Conservation (phyloP, 495 filamentous ascomycete genomes). For the Acidiella bohemica region DNA sequence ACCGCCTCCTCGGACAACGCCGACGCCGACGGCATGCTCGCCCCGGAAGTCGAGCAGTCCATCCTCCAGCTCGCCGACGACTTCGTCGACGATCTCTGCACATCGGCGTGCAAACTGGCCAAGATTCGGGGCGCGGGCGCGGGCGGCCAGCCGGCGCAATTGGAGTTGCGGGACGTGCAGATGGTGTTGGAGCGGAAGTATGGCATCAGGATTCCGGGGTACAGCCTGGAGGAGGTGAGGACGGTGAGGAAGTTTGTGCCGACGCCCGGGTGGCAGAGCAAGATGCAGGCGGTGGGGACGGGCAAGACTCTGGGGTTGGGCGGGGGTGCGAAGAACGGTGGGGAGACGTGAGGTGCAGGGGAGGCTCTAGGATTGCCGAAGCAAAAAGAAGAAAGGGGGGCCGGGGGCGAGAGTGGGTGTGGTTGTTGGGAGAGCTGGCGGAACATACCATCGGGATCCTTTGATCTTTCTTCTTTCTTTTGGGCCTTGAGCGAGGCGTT, state of each 20-base stretch:
- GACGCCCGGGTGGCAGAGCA: conserved; percentile 72
- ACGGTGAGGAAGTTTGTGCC: conserved; percentile 88
- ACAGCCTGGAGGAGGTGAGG: conserved; percentile 81
- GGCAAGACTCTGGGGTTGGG: conserved; percentile 48
- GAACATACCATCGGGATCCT: no score
- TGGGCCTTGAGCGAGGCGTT: no score
- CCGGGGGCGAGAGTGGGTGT: no score
- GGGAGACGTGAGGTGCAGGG: conserved; percentile 5
- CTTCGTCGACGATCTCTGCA: conserved; percentile 84
- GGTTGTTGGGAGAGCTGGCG: no score
- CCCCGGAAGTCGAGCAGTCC: conserved; percentile 85
- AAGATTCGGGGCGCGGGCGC: conserved; percentile 66
- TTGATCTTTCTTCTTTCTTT: no score
- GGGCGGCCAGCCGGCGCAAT: no score
- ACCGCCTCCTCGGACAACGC: conserved; percentile 31
- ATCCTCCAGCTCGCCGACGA: conserved; percentile 83
- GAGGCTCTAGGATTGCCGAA: no score
- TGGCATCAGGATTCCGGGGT: conserved; percentile 95
- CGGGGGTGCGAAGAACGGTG: background rate
- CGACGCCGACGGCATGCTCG: conserved; percentile 47
- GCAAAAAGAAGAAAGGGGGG: no score
- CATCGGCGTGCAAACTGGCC: conserved; percentile 73
- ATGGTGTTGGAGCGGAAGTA: conserved; percentile 91
- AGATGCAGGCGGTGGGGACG: conserved; percentile 90
- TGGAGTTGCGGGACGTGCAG: conserved; percentile 90